These are phyloP conservation scores for Hura crepitans DNA, from an alignment of 441 rosid species.

Conservation along the genomic window DNA sequence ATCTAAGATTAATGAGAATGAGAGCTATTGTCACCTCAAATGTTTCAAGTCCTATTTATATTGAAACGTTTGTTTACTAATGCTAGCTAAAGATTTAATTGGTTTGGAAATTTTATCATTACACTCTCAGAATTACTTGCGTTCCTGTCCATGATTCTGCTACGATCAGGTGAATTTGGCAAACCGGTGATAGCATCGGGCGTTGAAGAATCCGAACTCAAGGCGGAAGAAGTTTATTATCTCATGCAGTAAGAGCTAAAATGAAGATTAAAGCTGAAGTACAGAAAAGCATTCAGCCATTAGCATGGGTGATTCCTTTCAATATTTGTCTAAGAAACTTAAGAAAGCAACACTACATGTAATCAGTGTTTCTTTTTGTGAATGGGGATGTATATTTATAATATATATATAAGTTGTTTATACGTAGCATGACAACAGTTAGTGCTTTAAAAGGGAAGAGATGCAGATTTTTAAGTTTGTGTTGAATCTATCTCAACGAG, in stretches of 20 bases:
- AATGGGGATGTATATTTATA: neutral
- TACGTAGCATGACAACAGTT: too few relatives aligned
- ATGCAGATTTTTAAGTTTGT: too few relatives aligned
- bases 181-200: constrained; percentile 24
- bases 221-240: neutral
- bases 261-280: neutral
- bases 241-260: neutral
- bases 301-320: neutral
- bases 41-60: neutral
- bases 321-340: neutral
- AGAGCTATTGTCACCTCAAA: too few relatives aligned
- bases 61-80: neutral
- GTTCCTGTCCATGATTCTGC: neutral
- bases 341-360: neutral
- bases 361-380: neutral
- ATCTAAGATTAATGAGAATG: too few relatives aligned
- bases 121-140: neutral
- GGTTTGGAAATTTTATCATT: neutral
- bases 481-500: too few relatives aligned
- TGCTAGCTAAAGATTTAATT: neutral
- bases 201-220: neutral
- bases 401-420: too few relatives aligned
- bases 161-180: constrained; percentile 20
- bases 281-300: neutral
- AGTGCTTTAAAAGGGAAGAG: too few relatives aligned